Conservation (phyloP, 495 filamentous ascomycete genomes). For the Chaetomium fimeti region DNA sequence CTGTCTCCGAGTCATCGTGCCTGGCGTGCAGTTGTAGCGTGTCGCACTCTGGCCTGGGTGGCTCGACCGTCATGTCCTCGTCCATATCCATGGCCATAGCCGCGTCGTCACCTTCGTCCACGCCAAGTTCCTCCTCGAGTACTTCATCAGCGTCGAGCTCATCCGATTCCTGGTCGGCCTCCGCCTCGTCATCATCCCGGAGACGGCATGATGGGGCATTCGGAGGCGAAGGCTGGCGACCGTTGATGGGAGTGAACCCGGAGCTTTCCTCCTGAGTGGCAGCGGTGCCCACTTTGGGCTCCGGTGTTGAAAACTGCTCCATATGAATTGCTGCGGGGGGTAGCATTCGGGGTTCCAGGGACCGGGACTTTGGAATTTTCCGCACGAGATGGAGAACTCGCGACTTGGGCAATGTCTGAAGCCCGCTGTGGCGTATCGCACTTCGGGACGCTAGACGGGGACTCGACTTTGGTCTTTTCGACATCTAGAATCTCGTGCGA, state of each 20-base stretch:
- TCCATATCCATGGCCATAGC: slow-evolving; percentile 22
- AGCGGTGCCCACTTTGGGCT: neutral
- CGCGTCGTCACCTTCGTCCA: slow-evolving; percentile 20
- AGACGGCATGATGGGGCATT: neutral
- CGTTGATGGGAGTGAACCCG: slow-evolving; percentile 39
- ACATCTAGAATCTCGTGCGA: neutral
- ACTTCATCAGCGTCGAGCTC: slow-evolving; percentile 26
- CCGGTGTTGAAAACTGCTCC: neutral
- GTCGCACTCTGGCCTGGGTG: slow-evolving; percentile 25
- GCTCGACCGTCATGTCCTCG: slow-evolving; percentile 27
- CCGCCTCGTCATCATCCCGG: slow-evolving; percentile 17
- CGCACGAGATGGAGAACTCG: neutral
- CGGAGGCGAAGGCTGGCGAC: slow-evolving; percentile 27
- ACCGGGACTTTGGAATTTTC: neutral
- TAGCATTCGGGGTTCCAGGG: slow-evolving; percentile 5
- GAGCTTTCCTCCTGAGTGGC: slow-evolving; percentile 19
- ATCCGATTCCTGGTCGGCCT: slow-evolving; percentile 7
- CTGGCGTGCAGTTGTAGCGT: slow-evolving; percentile 28
- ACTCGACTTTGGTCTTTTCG: too few relatives aligned
- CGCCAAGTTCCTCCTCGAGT: slow-evolving; percentile 25
- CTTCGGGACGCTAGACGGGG: neutral
- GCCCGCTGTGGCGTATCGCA: neutral
- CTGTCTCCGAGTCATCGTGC: slow-evolving; percentile 44
- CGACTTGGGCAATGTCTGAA: neutral
- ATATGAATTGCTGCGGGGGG: neutral